These are phyloP conservation scores for Capsicum baccatum DNA, from an alignment of 257 asterid species.

Conservation along the genomic window DNA sequence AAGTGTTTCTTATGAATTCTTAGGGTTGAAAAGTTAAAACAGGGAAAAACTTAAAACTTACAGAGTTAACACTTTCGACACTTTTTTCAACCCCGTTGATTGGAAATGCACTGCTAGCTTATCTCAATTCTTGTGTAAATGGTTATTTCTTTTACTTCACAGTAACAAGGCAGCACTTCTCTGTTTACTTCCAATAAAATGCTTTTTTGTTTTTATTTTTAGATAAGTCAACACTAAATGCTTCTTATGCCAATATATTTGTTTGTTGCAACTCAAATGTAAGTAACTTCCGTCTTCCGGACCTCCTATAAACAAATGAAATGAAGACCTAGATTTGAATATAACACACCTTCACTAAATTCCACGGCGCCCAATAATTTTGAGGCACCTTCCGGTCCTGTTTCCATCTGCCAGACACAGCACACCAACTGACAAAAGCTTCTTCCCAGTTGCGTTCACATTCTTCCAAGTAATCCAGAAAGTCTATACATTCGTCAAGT, in stretches of 20 bases:
- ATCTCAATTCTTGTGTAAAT: not conserved
- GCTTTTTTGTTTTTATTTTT: not conserved
- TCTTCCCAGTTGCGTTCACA: conserved; percentile 82
- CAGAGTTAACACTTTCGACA: not conserved
- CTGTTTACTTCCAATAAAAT: not conserved
- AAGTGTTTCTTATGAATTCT: conserved; percentile 14
- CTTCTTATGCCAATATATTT: conserved; percentile 11
- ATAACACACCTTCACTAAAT: conserved; percentile 79
- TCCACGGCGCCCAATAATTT: conserved; percentile 77
- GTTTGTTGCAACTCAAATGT: not conserved
- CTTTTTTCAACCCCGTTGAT: not conserved
- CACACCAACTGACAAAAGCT: conserved; percentile 79
- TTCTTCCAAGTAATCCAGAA: conserved; percentile 77
- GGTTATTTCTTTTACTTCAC: not conserved
- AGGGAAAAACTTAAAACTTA: not conserved
- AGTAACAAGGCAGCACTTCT: not conserved
- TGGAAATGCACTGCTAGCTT: not conserved
- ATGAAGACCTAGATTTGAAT: not conserved
- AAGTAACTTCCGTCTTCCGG: not conserved
- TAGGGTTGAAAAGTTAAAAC: not conserved
- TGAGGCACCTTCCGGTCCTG: conserved; percentile 53
- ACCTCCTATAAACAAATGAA: conserved; percentile 2
- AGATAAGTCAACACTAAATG: not conserved
- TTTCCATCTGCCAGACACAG: conserved; percentile 63
- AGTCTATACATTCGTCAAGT: conserved; percentile 77